Conservation (phyloP, 164 flowering plant species). For the Pachysandra terminalis region DNA sequence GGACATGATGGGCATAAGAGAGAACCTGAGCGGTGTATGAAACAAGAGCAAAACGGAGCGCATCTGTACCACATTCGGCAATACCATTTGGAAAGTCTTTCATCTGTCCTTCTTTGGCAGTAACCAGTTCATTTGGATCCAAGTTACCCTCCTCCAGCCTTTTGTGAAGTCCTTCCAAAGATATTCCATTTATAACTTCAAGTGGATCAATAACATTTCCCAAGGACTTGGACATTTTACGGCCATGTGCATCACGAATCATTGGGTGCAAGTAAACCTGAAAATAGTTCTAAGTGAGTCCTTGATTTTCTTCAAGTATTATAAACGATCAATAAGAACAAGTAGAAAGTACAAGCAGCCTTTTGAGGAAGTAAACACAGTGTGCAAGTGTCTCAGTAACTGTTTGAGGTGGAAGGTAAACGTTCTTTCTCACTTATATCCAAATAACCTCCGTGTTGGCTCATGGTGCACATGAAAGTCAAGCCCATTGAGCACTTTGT, state of each 20-base stretch:
- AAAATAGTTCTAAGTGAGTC: constrained; percentile 14
- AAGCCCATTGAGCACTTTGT: neutral
- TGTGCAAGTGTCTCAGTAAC: neutral
- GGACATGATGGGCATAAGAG: neutral
- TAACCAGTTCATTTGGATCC: constrained; percentile 51
- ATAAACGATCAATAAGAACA: too few relatives aligned
- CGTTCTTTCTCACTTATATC: neutral
- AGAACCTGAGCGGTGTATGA: constrained; percentile 94
- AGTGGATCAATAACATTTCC: constrained; percentile 98
- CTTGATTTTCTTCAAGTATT: neutral
- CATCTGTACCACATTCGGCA: constrained; percentile 94
- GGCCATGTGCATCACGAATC: constrained; percentile 99
- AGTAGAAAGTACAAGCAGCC: too few relatives aligned
- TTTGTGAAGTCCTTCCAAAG: constrained; percentile 77
- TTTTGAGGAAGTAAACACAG: neutral
- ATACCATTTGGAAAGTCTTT: constrained; percentile 90
- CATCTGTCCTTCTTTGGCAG: constrained; percentile 77
- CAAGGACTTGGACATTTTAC: constrained; percentile 97
- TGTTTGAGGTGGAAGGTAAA: neutral
- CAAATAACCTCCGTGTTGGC: neutral
- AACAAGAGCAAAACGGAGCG: constrained; percentile 78
- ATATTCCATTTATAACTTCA: constrained; percentile 86
- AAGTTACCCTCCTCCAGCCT: constrained; percentile 88
- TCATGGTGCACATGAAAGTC: neutral
- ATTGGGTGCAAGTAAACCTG: constrained; percentile 97